Conservation (phyloP, 202 grass and related monocot genomes). For the Panicum hallii region DNA sequence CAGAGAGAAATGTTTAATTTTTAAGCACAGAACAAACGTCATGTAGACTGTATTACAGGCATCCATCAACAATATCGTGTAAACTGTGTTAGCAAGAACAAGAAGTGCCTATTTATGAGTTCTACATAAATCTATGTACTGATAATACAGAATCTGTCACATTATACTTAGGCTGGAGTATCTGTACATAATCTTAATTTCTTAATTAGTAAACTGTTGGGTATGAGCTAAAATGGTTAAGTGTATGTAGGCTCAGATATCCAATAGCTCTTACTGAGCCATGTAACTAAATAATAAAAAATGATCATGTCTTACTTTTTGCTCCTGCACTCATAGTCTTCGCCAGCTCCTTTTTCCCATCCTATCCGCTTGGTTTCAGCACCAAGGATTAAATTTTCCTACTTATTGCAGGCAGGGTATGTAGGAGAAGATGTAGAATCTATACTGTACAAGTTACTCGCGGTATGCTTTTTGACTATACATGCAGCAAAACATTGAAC, state of each 20-base stretch:
- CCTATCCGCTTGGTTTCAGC: constrained; percentile 18
- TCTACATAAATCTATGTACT: background rate
- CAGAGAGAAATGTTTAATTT: constrained; percentile 28
- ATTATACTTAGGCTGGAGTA: background rate
- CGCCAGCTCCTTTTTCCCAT: background rate
- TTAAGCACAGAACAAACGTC: constrained; percentile 9
- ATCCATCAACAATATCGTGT: constrained; percentile 8
- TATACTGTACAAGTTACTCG: constrained; percentile 96
- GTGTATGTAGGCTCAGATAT: background rate
- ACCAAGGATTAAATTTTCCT: constrained; percentile 33
- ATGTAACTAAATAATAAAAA: constrained; percentile 32
- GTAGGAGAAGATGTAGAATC: constrained; percentile 99
- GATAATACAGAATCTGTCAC: background rate
- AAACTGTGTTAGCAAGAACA: constrained; percentile 28
- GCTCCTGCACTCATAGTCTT: background rate
- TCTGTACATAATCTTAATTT: background rate
- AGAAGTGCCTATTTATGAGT: constrained; percentile 12
- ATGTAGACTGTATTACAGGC: constrained; percentile 8
- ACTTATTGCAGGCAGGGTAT: constrained; percentile 88
- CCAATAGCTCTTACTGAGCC: background rate
- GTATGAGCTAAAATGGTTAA: constrained; percentile 18
- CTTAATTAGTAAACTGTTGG: constrained; percentile 2
- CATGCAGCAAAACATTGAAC: constrained; percentile 24
- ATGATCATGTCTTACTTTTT: background rate
- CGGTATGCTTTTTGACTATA: constrained; percentile 60